Conservation (phyloP, 1,139 yeast species). For the Geotrichum europaeum region DNA sequence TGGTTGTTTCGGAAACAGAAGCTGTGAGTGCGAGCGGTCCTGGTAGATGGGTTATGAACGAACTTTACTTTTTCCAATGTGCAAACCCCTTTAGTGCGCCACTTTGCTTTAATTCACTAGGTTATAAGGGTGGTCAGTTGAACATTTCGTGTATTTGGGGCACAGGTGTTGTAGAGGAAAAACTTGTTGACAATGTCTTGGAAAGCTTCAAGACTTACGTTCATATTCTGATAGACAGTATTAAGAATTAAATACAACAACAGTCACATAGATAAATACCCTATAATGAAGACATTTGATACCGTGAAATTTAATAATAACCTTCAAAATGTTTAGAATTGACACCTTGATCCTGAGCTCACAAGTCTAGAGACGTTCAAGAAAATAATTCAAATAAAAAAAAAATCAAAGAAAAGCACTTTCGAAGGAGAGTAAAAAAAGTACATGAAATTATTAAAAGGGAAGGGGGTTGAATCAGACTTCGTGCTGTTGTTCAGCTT, state of each 20-base stretch:
- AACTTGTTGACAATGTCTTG: neutral
- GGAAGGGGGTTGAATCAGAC: no score
- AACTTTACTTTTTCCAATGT: constrained; percentile 8
- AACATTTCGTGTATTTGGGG: constrained; percentile 9
- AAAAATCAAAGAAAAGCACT: no score
- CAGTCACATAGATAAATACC: no score
- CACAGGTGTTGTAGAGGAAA: neutral
- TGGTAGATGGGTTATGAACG: constrained; percentile 6
- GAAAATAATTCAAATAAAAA: no score
- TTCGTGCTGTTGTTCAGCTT: no score
- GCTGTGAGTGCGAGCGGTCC: neutral
- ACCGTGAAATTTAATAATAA: no score
- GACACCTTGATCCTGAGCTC: no score
- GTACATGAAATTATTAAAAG: no score
- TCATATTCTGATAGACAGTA: neutral
- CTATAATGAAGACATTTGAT: no score
- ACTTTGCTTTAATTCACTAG: neutral
- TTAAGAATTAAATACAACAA: neutral
- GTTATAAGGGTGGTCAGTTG: constrained; percentile 5
- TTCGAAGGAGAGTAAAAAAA: no score
- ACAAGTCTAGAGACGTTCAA: no score
- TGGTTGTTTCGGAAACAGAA: neutral
- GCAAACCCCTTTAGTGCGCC: constrained; percentile 3
- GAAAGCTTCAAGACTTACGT: neutral
- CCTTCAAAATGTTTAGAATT: no score